Conservation (phyloP, 2,329 filamentous ascomycete genomes). For the Ophiostoma sp. region DNA sequence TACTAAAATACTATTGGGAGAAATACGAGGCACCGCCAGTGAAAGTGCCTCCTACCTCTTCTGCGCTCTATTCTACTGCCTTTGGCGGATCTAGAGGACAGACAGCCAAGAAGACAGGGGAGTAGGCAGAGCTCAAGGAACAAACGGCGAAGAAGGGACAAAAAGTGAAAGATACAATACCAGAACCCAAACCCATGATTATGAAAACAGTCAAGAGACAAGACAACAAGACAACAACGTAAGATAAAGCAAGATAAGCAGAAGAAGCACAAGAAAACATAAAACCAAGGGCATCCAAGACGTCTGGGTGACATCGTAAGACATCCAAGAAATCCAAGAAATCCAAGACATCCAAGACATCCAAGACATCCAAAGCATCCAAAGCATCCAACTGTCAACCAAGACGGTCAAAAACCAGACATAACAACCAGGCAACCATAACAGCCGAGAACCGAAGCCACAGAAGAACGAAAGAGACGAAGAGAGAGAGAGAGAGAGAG, state of each 20-base stretch:
- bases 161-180: conserved; percentile 4
- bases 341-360: not conserved
- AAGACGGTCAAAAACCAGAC: not conserved
- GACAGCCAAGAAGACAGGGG: not conserved
- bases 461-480: not conserved
- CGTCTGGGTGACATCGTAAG: not conserved
- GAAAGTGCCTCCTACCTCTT: not conserved
- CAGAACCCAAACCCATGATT: not conserved
- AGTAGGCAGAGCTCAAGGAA: not conserved
- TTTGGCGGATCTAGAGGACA: not conserved
- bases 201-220: not conserved
- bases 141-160: not conserved
- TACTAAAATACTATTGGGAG: not conserved
- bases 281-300: not conserved
- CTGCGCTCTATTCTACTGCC: not conserved
- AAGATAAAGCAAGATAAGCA: not conserved
- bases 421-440: conserved; percentile 4
- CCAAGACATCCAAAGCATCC: not conserved
- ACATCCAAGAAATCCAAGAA: not conserved
- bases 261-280: not conserved
- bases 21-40: not conserved
- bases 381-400: conserved; percentile 1
- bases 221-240: not conserved
- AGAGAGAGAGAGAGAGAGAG: not conserved
- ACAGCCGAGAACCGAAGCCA: not conserved